Base-by-base conservation (phyloP, 1,284 basidiomycete species). In the Flammula alnicola region DNA sequence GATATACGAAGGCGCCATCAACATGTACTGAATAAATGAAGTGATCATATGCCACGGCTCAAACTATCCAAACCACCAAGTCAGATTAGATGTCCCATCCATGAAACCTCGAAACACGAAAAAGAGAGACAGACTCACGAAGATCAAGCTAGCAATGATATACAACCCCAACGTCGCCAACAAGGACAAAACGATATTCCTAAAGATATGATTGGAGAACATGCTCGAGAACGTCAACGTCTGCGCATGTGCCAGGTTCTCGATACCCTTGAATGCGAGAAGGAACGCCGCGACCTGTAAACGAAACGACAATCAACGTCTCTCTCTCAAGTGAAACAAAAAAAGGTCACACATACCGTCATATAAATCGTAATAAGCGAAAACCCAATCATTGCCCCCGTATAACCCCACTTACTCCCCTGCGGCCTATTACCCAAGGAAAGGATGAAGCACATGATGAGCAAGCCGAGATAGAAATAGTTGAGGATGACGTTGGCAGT, bases 1-100 rank as follows among this genome's bases (percentile, higher is more conserved):
- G 66, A 95, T 95, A 62, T 95, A 98, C 0, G 93, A 93, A 3
- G 96, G 95, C 0, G 92, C 89, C 75, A 96, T 84, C 46, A 98
- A 77, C 17, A 95, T 73, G 64, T 98, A 98, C 67, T 98, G 95
- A 11, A 95, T 33, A 71, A 97, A 96, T n/a, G 88, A 92, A 0
- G 95, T 97, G 63, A 97, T 79, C 88, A 91, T 87, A 63, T 96
- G 94, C 85, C 91, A 91, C 3, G 93, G 93, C 62, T 95, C 90
- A 60, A 92, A 85, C 87, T 90, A 52, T 45, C 32, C 37, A 31
- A 8, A 3, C 17, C 39, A 27, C 40, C 36, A 39, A 17, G 0
- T 19, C 14, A 46, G 16, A 19, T 25, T 30, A 25, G n/a, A 17
- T 7, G 14, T 5, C 7, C 11, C 12, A 9, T 22, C 38, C 37